Conservation (phyloP, 2,329 filamentous ascomycete genomes). For the Blastomyces gilchristii region DNA sequence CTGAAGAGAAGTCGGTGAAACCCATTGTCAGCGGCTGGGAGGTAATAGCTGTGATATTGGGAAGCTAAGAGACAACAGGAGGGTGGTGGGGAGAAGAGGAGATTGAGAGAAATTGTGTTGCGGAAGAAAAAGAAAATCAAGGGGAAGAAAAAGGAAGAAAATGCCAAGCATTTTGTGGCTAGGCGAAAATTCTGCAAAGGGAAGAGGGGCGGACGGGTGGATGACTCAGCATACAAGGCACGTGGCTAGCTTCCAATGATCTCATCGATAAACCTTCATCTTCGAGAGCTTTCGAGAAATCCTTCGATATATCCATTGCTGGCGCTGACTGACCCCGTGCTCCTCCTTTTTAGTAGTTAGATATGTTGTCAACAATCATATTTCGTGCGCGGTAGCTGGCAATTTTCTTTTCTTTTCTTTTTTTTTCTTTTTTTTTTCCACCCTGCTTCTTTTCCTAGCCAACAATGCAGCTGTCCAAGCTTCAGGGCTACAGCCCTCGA, state of each 20-base stretch:
- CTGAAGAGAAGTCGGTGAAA: slow-evolving; percentile 56
- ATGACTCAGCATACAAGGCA: background rate
- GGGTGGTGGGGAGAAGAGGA: slow-evolving; percentile 7
- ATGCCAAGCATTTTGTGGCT: background rate
- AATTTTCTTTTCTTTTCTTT: background rate
- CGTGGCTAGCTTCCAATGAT: background rate
- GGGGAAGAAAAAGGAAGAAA: background rate
- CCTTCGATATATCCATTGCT: too few species aligned
- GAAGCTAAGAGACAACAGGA: slow-evolving; percentile 18
- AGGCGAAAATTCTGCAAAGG: background rate
- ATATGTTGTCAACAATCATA: background rate
- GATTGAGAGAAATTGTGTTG: background rate
- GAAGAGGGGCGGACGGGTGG: background rate
- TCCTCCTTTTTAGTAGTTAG: too few species aligned
- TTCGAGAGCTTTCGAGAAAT: slow-evolving; percentile 3
- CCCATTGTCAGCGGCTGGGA: slow-evolving; percentile 43
- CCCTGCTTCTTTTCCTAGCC: background rate
- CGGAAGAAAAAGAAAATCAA: slow-evolving; percentile 10
- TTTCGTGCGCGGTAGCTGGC: background rate
- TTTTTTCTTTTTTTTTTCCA: background rate
- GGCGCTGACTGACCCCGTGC: too few species aligned
- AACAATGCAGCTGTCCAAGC: slow-evolving; percentile 5
- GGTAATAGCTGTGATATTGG: slow-evolving; percentile 14
- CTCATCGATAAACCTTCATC: background rate
- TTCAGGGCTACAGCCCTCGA: slow-evolving; percentile 3